Percentiles rank a stretch among this genome's conserved stretches.
Conservation (phyloP, 306 rosid species). For the Pachyrhizus erosus region DNA sequence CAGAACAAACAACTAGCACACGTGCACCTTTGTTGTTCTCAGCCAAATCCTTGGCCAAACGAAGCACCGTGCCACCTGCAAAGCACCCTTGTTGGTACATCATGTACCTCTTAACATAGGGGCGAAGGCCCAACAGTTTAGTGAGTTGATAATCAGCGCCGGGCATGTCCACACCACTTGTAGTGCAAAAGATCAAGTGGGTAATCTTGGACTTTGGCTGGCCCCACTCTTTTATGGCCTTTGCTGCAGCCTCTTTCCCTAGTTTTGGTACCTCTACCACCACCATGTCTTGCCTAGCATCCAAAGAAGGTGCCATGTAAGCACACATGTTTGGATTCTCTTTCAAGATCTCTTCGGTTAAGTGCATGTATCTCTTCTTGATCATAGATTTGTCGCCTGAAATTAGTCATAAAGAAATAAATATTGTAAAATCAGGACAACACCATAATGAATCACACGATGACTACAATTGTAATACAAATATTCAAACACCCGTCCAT, state of each 20-base stretch:
- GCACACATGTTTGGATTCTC: conserved; percentile 53
- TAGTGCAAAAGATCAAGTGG: conserved; percentile 73
- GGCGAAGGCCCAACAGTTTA: conserved; percentile 72
- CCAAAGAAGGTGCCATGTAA: conserved; percentile 73
- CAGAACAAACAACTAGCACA: conserved; percentile 46
- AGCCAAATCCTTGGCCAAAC: conserved; percentile 49
- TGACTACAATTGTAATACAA: no score
- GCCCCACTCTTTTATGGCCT: conserved; percentile 55
- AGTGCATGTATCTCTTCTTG: conserved; percentile 42
- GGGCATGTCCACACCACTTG: conserved; percentile 85
- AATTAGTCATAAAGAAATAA: background rate
- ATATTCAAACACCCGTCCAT: no score
- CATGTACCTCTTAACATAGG: conserved; percentile 74
- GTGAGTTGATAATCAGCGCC: conserved; percentile 77
- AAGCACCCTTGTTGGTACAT: conserved; percentile 66
- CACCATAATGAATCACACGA: background rate
- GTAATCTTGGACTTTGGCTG: conserved; percentile 77
- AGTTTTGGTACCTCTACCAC: conserved; percentile 72
- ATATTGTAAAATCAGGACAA: background rate
- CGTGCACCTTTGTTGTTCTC: conserved; percentile 49
- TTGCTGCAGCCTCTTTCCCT: conserved; percentile 76
- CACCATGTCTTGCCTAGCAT: conserved; percentile 78
- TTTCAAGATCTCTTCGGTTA: conserved; percentile 39
- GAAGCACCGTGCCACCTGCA: conserved; percentile 50
- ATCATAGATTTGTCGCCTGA: conserved; percentile 59